Conservation (phyloP, 306 rosid species). For the Spatholobus suberectus region DNA sequence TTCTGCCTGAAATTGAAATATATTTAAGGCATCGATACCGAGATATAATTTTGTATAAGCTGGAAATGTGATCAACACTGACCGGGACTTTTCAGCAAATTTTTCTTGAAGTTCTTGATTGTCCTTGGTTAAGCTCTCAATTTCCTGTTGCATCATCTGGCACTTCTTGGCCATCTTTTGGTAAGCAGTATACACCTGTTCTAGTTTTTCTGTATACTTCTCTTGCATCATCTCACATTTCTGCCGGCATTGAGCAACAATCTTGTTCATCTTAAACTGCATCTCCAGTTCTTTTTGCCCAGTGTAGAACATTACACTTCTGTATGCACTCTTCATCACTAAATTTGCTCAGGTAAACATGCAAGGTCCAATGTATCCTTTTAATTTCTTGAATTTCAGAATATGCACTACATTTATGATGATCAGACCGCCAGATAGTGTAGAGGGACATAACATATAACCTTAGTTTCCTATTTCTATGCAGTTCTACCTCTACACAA, state of each 20-base stretch:
- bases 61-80: slow-evolving; percentile 26
- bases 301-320: slow-evolving; percentile 89
- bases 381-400: slow-evolving; percentile 15
- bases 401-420: slow-evolving; percentile 21
- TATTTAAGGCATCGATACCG: slow-evolving; percentile 17
- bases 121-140: slow-evolving; percentile 88
- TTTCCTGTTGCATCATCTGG: slow-evolving; percentile 93
- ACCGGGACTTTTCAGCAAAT: slow-evolving; percentile 96
- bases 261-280: slow-evolving; percentile 90
- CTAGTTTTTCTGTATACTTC: slow-evolving; percentile 86
- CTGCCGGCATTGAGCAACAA: slow-evolving; percentile 87
- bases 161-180: slow-evolving; percentile 91
- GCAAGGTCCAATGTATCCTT: slow-evolving; percentile 15
- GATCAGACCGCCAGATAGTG: not conserved
- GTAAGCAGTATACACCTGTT: slow-evolving; percentile 88
- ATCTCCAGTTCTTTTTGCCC: slow-evolving; percentile 96
- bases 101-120: slow-evolving; percentile 99
- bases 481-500: slow-evolving; percentile 4
- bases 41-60: slow-evolving; percentile 33
- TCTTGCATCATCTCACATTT: slow-evolving; percentile 96
- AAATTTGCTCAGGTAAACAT: slow-evolving; percentile 57
- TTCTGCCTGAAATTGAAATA: slow-evolving; percentile 76
- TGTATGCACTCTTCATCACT: slow-evolving; percentile 96
- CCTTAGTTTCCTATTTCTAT: slow-evolving; percentile 5
- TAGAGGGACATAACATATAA: slow-evolving; percentile 19